These are phyloP conservation scores for Ramularia endophylla DNA, from an alignment of 2,329 filamentous ascomycete genomes.

Conservation along the genomic window DNA sequence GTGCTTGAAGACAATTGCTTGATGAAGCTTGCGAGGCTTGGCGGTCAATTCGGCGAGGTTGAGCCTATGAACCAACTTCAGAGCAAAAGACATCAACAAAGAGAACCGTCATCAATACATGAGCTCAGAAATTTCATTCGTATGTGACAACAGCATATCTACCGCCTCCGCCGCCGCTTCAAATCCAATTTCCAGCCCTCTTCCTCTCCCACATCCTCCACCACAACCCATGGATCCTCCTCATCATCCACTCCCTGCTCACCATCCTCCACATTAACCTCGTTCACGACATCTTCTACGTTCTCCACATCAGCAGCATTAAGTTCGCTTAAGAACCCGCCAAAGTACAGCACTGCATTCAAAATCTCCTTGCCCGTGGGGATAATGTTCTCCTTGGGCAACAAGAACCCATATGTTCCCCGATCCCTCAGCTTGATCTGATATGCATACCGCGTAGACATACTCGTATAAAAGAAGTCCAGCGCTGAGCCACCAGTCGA, in stretches of 20 bases:
- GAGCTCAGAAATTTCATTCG: too few species aligned
- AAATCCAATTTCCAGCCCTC: constrained; percentile 14
- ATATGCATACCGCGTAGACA: constrained; percentile 77
- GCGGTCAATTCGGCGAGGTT: too few species aligned
- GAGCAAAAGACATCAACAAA: too few species aligned
- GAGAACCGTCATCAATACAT: too few species aligned
- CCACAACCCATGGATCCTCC: constrained; percentile 8
- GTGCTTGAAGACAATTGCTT: too few species aligned
- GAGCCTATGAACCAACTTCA: too few species aligned
- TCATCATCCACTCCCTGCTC: constrained; percentile 1
- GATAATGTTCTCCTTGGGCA: constrained; percentile 80
- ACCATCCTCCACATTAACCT: constrained; percentile 4
- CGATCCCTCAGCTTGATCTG: constrained; percentile 93
- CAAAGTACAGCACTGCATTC: constrained; percentile 76
- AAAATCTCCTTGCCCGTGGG: constrained; percentile 85
- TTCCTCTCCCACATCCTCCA: constrained; percentile 11
- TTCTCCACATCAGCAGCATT: constrained; percentile 25
- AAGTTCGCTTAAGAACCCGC: constrained; percentile 62
- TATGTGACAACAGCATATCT: not conserved
- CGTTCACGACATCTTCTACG: constrained; percentile 6
- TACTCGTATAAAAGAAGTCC: constrained; percentile 91
- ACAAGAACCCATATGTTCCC: constrained; percentile 86
- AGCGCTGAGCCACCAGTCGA: constrained; percentile 77
- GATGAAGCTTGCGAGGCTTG: too few species aligned
- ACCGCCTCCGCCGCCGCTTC: constrained; percentile 14